Evolutionary conservation across 2,329 filamentous ascomycete genomes (phyloP).

Genomic region (Talaromyces pinophilus): DNA sequence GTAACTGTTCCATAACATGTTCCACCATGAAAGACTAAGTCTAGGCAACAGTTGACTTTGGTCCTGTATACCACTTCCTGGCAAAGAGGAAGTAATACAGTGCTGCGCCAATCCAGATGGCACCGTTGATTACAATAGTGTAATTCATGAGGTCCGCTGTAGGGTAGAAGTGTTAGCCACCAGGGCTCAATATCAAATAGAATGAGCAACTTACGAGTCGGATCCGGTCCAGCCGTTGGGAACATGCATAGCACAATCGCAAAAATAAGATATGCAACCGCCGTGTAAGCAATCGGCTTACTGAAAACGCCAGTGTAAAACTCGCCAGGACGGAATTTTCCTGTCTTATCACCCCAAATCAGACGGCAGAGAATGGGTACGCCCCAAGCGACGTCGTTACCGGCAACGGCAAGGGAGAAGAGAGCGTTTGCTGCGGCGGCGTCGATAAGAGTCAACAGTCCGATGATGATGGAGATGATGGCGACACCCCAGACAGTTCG

Average conservation of each 20-base stretch:
- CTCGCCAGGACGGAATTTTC: slow-evolving; percentile 59
- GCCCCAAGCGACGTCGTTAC: slow-evolving; percentile 63
- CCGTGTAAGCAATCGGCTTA: slow-evolving; percentile 55
- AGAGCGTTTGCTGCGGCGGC: slow-evolving; percentile 59
- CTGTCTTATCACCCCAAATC: slow-evolving; percentile 55
- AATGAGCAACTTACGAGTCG: slow-evolving; percentile 41
- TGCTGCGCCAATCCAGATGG: slow-evolving; percentile 60
- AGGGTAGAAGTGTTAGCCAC: slow-evolving; percentile 1
- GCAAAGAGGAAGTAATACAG: slow-evolving; percentile 60
- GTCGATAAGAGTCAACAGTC: slow-evolving; percentile 60
- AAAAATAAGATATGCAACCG: slow-evolving; percentile 44
- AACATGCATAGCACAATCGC: slow-evolving; percentile 62
- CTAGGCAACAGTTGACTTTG: slow-evolving; percentile 57
- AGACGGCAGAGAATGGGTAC: slow-evolving; percentile 60
- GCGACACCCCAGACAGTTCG: slow-evolving; percentile 59
- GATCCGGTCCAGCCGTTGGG: slow-evolving; percentile 57
- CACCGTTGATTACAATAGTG: slow-evolving; percentile 61
- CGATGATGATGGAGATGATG: slow-evolving; percentile 54
- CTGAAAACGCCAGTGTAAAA: slow-evolving; percentile 60
- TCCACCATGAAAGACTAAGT: background rate
- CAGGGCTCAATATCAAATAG: background rate
- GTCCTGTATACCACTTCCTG: slow-evolving; percentile 62
- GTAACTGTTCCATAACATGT: background rate
- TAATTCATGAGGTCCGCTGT: slow-evolving; percentile 61
- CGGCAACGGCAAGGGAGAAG: slow-evolving; percentile 61